Base-by-base conservation (phyloP, 805 yeast species). In the Starmerella floricola region DNA sequence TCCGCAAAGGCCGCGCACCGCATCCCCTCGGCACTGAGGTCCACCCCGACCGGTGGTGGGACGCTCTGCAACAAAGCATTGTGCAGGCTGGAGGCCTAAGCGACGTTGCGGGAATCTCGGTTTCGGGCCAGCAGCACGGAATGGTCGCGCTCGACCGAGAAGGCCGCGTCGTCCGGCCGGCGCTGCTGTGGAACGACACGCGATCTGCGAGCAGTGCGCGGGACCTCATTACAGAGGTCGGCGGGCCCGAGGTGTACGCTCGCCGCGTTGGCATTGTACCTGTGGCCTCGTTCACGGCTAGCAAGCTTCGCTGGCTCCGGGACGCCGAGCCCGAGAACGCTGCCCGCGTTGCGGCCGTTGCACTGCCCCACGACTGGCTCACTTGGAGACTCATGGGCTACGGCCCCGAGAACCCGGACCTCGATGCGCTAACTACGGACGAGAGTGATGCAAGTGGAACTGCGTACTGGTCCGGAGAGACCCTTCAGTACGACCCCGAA, bases 71-170 rank as follows among this genome's bases (percentile, higher is more conserved):
- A 4, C 23, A 30, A 15, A 45, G 54, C 26, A 45, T 53, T 32
- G 41, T 19, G 5, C 18, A 13, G 6, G 53, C 50, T 2, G 55
- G 55, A 20, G 54, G 55, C 3, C 42, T 53, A n/a, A 44, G 29
- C 4, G 56, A 47, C 23, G 53, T 53, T 16, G 8, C 36, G n/a
- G 54, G 53, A 10, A 47, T 53, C 28, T 40, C 55, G 1, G 44
- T 53, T n/a, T 46, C 55, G 11, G 56, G 55, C 18, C 56, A 53
- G 41, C 56, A 53, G 44, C 56, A 53, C 21, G 56, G 56, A 2
- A 41, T 53, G 46, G 54, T 53, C 4, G 44, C 44, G 6, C 41
- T 53, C 4, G 53, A 47, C 34, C 8, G 10, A 3, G 10, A 20
- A 2, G 56, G 56, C n/a, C 8, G n/a, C 2, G 53, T 52, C 4